These are phyloP conservation scores for Fusarium sp. DNA, from an alignment of 2,329 filamentous ascomycete species.

Conservation along the genomic window DNA sequence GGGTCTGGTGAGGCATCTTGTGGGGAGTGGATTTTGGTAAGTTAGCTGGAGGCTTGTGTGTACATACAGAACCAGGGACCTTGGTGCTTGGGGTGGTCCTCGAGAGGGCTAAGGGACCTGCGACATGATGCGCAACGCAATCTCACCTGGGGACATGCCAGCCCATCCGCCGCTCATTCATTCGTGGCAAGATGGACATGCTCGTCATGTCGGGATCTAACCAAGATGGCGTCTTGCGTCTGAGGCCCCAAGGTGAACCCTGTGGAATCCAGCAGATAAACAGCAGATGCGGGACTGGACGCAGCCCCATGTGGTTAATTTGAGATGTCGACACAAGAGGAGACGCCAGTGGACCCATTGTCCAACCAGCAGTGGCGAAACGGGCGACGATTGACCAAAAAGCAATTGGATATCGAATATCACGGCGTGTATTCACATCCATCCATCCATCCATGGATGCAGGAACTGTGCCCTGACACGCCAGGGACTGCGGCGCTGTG, in stretches of 20 bases:
- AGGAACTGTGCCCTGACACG: slow-evolving; percentile 42
- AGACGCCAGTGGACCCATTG: slow-evolving; percentile 41
- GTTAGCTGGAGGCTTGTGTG: slow-evolving; percentile 22
- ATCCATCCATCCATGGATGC: slow-evolving; percentile 26
- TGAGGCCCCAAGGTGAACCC: slow-evolving; percentile 29
- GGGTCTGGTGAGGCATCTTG: slow-evolving; percentile 32
- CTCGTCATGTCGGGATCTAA: slow-evolving; percentile 27
- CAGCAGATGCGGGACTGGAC: slow-evolving; percentile 37
- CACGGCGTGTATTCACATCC: slow-evolving; percentile 32
- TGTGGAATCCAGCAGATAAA: slow-evolving; percentile 36
- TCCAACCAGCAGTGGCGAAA: slow-evolving; percentile 43
- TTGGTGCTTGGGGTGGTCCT: slow-evolving; percentile 5
- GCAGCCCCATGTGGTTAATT: slow-evolving; percentile 35
- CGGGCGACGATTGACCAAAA: slow-evolving; percentile 30
- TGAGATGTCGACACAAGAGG: slow-evolving; percentile 41
- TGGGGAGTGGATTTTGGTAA: slow-evolving; percentile 37
- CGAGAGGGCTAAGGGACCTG: slow-evolving; percentile 23
- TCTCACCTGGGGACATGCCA: slow-evolving; percentile 23
- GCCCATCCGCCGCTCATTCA: slow-evolving; percentile 27
- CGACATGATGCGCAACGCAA: slow-evolving; percentile 24
- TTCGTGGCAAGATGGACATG: slow-evolving; percentile 18
- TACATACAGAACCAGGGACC: slow-evolving; percentile 24
- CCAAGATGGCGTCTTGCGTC: slow-evolving; percentile 32
- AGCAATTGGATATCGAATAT: slow-evolving; percentile 42
- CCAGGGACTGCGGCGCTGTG: slow-evolving; percentile 14